A percentile compares a stretch with the other conserved stretches of the same genome.
These are phyloP conservation scores for Penicillium diatomitis DNA, from an alignment of 495 filamentous ascomycete species.

Conservation along the genomic window DNA sequence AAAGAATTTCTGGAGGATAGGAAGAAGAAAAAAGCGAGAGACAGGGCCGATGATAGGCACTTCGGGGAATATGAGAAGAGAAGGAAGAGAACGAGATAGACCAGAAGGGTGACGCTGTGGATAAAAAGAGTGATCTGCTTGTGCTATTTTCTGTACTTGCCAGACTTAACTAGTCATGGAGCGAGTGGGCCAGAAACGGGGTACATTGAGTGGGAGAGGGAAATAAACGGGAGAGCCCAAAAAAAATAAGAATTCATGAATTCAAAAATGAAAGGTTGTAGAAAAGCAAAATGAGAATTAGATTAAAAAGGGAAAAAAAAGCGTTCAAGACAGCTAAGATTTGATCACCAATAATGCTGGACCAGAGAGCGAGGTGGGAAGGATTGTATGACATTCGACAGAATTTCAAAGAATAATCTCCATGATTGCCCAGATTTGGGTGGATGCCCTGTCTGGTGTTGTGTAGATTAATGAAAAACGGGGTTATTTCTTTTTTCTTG, in stretches of 20 bases:
- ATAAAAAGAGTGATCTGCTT: conserved; percentile 39
- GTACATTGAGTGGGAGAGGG: background rate
- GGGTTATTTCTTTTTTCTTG: background rate
- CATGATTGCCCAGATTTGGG: too few relatives aligned
- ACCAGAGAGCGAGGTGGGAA: too few relatives aligned
- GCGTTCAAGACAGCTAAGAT: background rate
- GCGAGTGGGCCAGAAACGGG: conserved; percentile 23
- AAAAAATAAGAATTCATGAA: background rate
- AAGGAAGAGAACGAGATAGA: conserved; percentile 14
- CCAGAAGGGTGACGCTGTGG: conserved; percentile 23
- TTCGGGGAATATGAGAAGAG: conserved; percentile 14
- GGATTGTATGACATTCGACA: too few relatives aligned
- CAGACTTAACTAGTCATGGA: conserved; percentile 22
- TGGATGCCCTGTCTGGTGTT: too few relatives aligned
- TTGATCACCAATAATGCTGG: background rate
- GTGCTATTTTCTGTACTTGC: conserved; percentile 25
- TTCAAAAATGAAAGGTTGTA: background rate
- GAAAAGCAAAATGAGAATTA: background rate
- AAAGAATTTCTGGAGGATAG: conserved; percentile 6
- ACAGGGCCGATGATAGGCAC: conserved; percentile 21
- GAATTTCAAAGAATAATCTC: too few relatives aligned
- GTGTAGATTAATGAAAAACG: too few relatives aligned
- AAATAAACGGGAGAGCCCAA: background rate
- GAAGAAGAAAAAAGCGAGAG: conserved; percentile 28
- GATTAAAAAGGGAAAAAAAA: background rate